Evolutionary conservation across 306 rosid species (phyloP).

Genomic region (Cucumis melo): DNA sequence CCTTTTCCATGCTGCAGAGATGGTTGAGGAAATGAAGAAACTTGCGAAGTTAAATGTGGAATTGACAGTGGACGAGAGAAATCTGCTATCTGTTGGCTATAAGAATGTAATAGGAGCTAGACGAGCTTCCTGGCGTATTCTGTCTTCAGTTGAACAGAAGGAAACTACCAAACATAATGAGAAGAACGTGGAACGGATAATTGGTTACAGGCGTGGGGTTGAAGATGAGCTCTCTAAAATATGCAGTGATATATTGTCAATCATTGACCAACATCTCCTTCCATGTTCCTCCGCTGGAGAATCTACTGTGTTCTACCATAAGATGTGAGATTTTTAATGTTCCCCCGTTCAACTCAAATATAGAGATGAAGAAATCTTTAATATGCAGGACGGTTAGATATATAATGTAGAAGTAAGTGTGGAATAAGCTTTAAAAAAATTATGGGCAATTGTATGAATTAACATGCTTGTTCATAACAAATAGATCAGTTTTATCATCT

Average conservation of each 20-base stretch:
- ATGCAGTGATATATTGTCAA: slow-evolving; percentile 24
- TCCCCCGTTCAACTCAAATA: background rate
- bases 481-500: background rate
- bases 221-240: slow-evolving; percentile 28
- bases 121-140: slow-evolving; percentile 31
- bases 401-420: background rate
- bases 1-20: slow-evolving; percentile 14
- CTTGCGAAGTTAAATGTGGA: slow-evolving; percentile 29
- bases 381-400: background rate
- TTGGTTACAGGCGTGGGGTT: slow-evolving; percentile 25
- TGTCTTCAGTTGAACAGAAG: slow-evolving; percentile 34
- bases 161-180: slow-evolving; percentile 26
- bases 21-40: slow-evolving; percentile 36
- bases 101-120: slow-evolving; percentile 34
- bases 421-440: background rate
- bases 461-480: background rate
- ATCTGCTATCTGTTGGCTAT: slow-evolving; percentile 28
- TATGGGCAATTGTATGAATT: background rate
- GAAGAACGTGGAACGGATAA: slow-evolving; percentile 21
- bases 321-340: slow-evolving; percentile 17
- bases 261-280: slow-evolving; percentile 28
- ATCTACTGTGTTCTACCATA: slow-evolving; percentile 24
- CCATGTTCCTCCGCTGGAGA: slow-evolving; percentile 28
- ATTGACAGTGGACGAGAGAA: slow-evolving; percentile 29
- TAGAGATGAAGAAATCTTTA: background rate